phyloP scores from a whole-genome alignment of 1,284 basidiomycete genomes.

The Baeospora myosura region DNA sequence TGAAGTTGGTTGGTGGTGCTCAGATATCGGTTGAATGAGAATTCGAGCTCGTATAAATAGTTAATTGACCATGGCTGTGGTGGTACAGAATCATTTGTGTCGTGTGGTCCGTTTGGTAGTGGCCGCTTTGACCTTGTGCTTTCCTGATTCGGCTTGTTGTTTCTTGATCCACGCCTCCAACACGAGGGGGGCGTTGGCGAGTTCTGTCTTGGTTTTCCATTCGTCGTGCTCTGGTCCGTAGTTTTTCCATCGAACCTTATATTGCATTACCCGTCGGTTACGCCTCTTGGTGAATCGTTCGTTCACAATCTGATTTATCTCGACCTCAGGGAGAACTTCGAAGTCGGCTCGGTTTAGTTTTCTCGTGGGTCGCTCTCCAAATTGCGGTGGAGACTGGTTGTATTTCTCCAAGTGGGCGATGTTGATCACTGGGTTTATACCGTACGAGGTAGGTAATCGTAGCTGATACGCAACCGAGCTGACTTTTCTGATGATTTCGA shows the following conservation, averaged over 20 bases:
- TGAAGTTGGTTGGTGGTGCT: no score
- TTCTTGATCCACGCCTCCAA: neutral
- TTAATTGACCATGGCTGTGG: neutral
- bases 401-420: neutral
- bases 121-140: neutral
- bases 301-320: conserved; percentile 8
- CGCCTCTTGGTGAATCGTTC: conserved; percentile 8
- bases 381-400: neutral
- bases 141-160: neutral
- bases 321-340: conserved; percentile 3
- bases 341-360: conserved; percentile 6
- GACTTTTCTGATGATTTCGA: neutral
- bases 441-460: neutral
- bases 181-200: neutral
- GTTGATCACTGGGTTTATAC: neutral
- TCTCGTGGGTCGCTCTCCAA: neutral
- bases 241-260: conserved; percentile 8
- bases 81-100: neutral
- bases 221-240: neutral
- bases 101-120: neutral
- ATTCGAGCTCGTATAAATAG: neutral
- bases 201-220: neutral
- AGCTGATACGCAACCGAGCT: neutral
- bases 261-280: conserved; percentile 7
- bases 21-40: neutral